These are phyloP conservation scores for Zymoseptoria pseudotritici DNA, from an alignment of 2,329 filamentous ascomycete genomes.

Conservation along the genomic window DNA sequence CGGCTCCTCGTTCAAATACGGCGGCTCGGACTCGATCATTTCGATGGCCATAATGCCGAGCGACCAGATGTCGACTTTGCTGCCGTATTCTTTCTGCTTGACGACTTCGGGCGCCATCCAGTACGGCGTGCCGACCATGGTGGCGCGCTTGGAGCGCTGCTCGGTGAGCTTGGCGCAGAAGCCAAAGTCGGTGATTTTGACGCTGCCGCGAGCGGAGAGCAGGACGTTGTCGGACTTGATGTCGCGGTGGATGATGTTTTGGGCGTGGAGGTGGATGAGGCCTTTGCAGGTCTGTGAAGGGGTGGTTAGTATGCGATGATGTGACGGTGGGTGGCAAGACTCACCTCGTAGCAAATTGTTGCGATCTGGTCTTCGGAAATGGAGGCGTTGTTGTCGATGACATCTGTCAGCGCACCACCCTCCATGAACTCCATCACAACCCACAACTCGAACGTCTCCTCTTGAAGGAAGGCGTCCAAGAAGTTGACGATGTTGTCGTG, in stretches of 20 bases:
- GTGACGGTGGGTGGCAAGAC: conserved; percentile 22
- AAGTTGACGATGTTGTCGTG: conserved; percentile 99
- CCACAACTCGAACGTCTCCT: conserved; percentile 94
- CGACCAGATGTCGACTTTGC: conserved; percentile 98
- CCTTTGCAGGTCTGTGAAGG: conserved; percentile 76
- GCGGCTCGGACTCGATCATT: conserved; percentile 98
- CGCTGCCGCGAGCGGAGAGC: conserved; percentile 84
- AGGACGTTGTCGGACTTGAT: conserved; percentile 99
- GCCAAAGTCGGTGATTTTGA: conserved; percentile 95
- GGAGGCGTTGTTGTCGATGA: conserved; percentile 93
- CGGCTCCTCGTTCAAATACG: conserved; percentile 95
- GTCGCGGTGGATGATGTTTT: conserved; percentile 97
- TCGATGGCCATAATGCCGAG: conserved; percentile 99
- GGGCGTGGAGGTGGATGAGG: conserved; percentile 84
- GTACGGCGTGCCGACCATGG: conserved; percentile 98
- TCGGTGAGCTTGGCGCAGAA: conserved; percentile 99
- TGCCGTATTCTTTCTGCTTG: conserved; percentile 97
- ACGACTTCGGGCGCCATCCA: conserved; percentile 99
- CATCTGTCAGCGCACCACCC: conserved; percentile 91
- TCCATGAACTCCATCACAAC: conserved; percentile 99
- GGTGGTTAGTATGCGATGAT: conserved; percentile 20
- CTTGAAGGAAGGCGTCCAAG: conserved; percentile 90
- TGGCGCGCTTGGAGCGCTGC: conserved; percentile 91
- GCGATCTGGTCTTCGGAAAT: conserved; percentile 97
- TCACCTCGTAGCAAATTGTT: conserved; percentile 91